Base-by-base conservation (phyloP, 2,329 filamentous ascomycete genomes). In the Phaeosphaeria sp. region DNA sequence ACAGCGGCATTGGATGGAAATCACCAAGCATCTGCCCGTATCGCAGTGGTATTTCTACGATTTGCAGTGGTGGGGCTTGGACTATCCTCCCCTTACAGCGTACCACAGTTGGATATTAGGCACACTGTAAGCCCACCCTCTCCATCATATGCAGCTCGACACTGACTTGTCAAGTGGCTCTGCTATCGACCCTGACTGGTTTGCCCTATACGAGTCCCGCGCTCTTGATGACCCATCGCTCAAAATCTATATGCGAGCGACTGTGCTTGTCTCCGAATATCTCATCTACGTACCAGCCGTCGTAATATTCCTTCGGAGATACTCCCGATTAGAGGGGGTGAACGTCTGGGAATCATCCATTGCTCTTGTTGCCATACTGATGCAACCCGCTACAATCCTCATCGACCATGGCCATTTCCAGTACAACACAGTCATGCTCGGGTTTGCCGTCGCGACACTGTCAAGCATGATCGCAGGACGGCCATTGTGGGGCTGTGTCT, bases 1-100 rank as follows among this genome's bases (percentile, higher is more conserved):
- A 3, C 95, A 99, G 77, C 84, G 95, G 68, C 95, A 99, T 78
- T 99, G 95, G 95, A 97, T 99, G 93, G 95, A 99, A 74, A 83
- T 99, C 64, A 97, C 95, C 1, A 91, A 87, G 9, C 87, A 97
- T 58, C 83, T 99, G 1, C 95, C 95, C 15, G 84, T 96, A 39
- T 95, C 92, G 11, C 90, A 95, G 77, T 99, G 96, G 95, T 99
- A 99, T 78, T 97, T 96, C 73, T 92, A 99, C 77, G 93, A 99
- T 75, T 82, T 98, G 46, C 85, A 94, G 72, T 99, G 94, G 89
- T 99, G 95, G 95, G 96, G 96, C 0, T 84, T 99, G 65, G 95
- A 99, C 79, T 99, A 99, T 77, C 95, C 95, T 55, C 95, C 95
- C 52, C 85, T 99, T 79, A 99, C 95, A 52, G 96, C 95, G 51